Conservation (phyloP, 495 filamentous ascomycete species). For the Annulohypoxylon maeteangense region DNA sequence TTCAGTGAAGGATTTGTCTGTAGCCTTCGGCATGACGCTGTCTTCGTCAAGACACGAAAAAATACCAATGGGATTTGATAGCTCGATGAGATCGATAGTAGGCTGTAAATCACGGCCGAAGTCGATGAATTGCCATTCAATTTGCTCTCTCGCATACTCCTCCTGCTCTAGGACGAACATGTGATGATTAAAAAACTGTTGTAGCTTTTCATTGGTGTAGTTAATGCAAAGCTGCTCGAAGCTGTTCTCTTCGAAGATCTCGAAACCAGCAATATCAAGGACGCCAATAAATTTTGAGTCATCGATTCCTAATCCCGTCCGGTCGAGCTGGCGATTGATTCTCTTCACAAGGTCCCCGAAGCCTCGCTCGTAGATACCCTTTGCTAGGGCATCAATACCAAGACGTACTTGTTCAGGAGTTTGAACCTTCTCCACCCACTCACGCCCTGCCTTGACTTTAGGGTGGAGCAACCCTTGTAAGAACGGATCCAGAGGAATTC, state of each 20-base stretch:
- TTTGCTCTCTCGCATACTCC: slow-evolving; percentile 96
- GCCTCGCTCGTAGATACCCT: slow-evolving; percentile 95
- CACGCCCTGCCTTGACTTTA: slow-evolving; percentile 90
- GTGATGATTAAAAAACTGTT: slow-evolving; percentile 99
- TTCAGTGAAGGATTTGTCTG: slow-evolving; percentile 95
- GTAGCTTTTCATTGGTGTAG: slow-evolving; percentile 99
- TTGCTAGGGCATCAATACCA: slow-evolving; percentile 89
- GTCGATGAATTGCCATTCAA: slow-evolving; percentile 99
- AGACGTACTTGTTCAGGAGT: slow-evolving; percentile 95
- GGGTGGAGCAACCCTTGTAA: slow-evolving; percentile 90
- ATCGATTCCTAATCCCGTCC: slow-evolving; percentile 77
- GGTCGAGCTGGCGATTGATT: slow-evolving; percentile 92
- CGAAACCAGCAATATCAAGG: slow-evolving; percentile 98
- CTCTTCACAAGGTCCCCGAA: slow-evolving; percentile 93
- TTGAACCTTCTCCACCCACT: slow-evolving; percentile 98
- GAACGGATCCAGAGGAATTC: slow-evolving; percentile 85
- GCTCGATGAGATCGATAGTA: slow-evolving; percentile 96
- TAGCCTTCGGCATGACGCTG: slow-evolving; percentile 98
- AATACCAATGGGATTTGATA: slow-evolving; percentile 96
- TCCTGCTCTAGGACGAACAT: slow-evolving; percentile 99
- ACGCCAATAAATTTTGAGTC: slow-evolving; percentile 97
- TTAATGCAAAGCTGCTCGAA: slow-evolving; percentile 99
- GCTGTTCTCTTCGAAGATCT: slow-evolving; percentile 98
- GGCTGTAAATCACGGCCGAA: slow-evolving; percentile 98
- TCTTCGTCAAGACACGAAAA: slow-evolving; percentile 99